Evolutionary conservation across 768 basidiomycete genomes (phyloP).

Genomic region (Baorangia bicolor): DNA sequence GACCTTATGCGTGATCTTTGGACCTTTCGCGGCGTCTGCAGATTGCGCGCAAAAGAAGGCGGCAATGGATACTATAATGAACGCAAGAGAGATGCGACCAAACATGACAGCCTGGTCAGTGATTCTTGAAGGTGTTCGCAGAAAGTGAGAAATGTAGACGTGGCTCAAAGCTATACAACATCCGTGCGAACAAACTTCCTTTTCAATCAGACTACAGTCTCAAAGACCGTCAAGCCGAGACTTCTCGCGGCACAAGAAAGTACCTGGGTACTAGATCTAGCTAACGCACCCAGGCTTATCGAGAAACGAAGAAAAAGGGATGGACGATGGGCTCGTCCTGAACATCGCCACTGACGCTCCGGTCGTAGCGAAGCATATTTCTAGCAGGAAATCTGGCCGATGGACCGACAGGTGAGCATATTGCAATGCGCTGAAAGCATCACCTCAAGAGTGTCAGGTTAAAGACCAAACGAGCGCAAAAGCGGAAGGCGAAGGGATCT

Average conservation of each 20-base stretch:
- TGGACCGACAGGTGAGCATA: constrained; percentile 73
- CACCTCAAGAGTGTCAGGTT: constrained; percentile 43
- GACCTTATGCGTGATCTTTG: constrained; percentile 88
- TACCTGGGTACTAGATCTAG: not conserved
- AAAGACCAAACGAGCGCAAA: constrained; percentile 70
- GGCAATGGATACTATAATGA: constrained; percentile 61
- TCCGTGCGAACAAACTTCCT: constrained; percentile 26
- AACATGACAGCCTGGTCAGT: constrained; percentile 41
- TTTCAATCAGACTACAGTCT: constrained; percentile 1
- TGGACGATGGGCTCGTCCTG: constrained; percentile 77
- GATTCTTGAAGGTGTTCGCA: not conserved
- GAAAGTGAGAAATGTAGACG: constrained; percentile 24
- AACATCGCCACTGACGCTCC: constrained; percentile 55
- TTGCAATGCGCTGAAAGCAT: not conserved
- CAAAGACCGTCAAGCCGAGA: no score
- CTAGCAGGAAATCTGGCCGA: constrained; percentile 56
- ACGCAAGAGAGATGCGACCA: constrained; percentile 57
- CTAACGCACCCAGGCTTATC: not conserved
- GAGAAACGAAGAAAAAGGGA: constrained; percentile 18
- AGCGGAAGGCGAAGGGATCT: constrained; percentile 49
- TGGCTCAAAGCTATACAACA: constrained; percentile 8
- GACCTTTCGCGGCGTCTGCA: constrained; percentile 81
- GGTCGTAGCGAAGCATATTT: constrained; percentile 26
- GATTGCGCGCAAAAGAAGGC: constrained; percentile 71
- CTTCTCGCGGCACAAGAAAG: no score